Evolutionary conservation across 169 alveolate genomes (phyloP), one percentile per base, ranked within the genome.

Genomic region (Plasmodium gonderi): DNA sequence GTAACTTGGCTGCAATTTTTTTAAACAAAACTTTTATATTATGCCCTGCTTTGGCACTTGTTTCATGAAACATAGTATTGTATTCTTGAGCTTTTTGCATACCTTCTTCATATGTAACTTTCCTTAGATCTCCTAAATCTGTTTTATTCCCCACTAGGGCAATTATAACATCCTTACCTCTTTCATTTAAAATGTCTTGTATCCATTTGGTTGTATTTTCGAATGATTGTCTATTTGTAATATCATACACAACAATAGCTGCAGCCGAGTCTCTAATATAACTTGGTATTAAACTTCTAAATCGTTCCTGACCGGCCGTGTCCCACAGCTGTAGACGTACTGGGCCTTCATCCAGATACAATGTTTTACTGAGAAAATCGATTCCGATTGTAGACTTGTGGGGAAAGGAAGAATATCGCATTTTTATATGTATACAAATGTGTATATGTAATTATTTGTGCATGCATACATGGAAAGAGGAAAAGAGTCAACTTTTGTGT

Each of bases 251-350:
- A 26, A 99, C 98, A 12, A 99, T 98, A 8, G 99, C 99, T 1
- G 99, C 99, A 47, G 98, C 95, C 11, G 99, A 97, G 94, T 99
- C 99, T 51, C 99, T 96, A 29, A 99, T 98, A 92, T 99, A 99
- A 54, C 98, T 96, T n/a, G 99, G 99, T 87, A 99, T 98, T 80
- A 99, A 96, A 40, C 98, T 93, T 75, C 99, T 95, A 96, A 98
- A 99, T 33, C 99, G 94, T 90, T 99, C 99, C 95, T 99, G 99
- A 5, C 99, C 99, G 2, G 99, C 99, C 33, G 99, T 99, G 96
- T 99, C 99, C 99, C 99, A 99, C 76, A 99, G 96, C 94, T 98
- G 99, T 36, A 99, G 98, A 54, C 99, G 96, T 64, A 99, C 98
- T 7, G 99, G 98, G 80, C 98, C 96, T 89, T 98, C 99, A 83